phyloP scores from a whole-genome alignment of 1,284 basidiomycete species.

The Agroathelia rolfsii region DNA sequence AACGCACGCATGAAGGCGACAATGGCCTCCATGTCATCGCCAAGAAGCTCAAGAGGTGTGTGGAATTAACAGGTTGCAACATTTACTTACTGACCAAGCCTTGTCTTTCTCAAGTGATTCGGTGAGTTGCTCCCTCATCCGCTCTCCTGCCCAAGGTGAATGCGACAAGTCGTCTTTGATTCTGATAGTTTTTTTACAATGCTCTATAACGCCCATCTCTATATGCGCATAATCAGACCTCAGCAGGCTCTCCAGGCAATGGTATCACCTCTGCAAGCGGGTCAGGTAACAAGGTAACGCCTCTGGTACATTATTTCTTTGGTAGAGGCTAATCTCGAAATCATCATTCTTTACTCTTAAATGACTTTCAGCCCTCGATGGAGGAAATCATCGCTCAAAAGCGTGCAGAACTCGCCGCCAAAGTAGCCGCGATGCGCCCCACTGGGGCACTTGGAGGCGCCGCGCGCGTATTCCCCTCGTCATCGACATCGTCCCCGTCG shows the following conservation, averaged over 20 bases:
- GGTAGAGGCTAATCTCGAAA: too few species aligned
- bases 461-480: slow-evolving; percentile 15
- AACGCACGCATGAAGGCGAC: slow-evolving; percentile 27
- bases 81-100: slow-evolving; percentile 13
- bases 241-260: slow-evolving; percentile 31
- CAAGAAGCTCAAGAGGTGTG: slow-evolving; percentile 67
- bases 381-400: slow-evolving; percentile 69
- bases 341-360: slow-evolving; percentile 6
- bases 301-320: too few species aligned
- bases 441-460: slow-evolving; percentile 27
- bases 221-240: slow-evolving; percentile 28
- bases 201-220: slow-evolving; percentile 42
- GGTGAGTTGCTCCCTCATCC: slow-evolving; percentile 48
- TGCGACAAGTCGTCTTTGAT: slow-evolving; percentile 44
- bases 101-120: slow-evolving; percentile 36
- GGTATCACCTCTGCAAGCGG: too few species aligned
- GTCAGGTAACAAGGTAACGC: too few species aligned
- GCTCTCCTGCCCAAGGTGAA: slow-evolving; percentile 68
- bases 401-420: slow-evolving; percentile 76
- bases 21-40: slow-evolving; percentile 36
- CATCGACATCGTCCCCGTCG: slow-evolving; percentile 18
- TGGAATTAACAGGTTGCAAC: slow-evolving; percentile 6
- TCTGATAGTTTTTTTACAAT: slow-evolving; percentile 59
- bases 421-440: slow-evolving; percentile 73
- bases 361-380: slow-evolving; percentile 28